Percentiles rank a stretch among this genome's conserved stretches.
These are phyloP conservation scores for Lecanoromycetidae sp. DNA, from an alignment of 2,329 filamentous ascomycete species.

Conservation along the genomic window DNA sequence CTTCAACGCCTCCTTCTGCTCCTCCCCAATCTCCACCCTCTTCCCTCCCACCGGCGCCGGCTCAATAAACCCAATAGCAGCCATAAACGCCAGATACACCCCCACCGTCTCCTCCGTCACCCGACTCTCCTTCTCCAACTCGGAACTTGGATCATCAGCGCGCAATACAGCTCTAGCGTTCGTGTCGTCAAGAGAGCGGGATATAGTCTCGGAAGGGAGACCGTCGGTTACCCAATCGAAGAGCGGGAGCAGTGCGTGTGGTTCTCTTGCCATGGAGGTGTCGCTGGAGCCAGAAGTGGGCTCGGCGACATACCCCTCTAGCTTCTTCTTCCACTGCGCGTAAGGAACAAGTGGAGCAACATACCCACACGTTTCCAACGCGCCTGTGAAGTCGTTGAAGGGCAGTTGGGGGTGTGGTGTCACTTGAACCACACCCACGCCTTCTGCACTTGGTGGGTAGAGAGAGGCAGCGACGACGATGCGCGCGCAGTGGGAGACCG, in stretches of 20 bases:
- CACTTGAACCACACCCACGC: conserved; percentile 58
- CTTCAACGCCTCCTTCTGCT: neutral
- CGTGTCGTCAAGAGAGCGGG: conserved; percentile 60
- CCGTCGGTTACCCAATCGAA: conserved; percentile 58
- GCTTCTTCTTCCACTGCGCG: conserved; percentile 51
- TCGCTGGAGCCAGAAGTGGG: neutral
- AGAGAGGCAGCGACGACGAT: conserved; percentile 65
- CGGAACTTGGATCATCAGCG: neutral
- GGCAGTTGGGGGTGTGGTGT: conserved; percentile 67
- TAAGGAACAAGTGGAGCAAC: conserved; percentile 55
- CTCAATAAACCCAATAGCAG: conserved; percentile 50
- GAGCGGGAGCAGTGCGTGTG: conserved; percentile 61
- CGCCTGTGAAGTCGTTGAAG: conserved; percentile 64
- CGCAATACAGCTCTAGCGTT: conserved; percentile 57
- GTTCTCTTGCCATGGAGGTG: conserved; percentile 34
- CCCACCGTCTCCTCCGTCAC: conserved; percentile 52
- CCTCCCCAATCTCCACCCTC: neutral
- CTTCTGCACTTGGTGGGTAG: conserved; percentile 41
- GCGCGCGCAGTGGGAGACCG: conserved; percentile 71
- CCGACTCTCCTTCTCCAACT: conserved; percentile 31
- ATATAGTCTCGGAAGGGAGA: conserved; percentile 56
- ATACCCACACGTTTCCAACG: conserved; percentile 63
- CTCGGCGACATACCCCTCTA: conserved; percentile 51
- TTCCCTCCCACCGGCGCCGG: neutral
- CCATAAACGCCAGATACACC: conserved; percentile 51